Evolutionary conservation across 1,284 basidiomycete genomes (phyloP), one percentile per base, ranked within the genome.

Genomic region (Tilletia indica): DNA sequence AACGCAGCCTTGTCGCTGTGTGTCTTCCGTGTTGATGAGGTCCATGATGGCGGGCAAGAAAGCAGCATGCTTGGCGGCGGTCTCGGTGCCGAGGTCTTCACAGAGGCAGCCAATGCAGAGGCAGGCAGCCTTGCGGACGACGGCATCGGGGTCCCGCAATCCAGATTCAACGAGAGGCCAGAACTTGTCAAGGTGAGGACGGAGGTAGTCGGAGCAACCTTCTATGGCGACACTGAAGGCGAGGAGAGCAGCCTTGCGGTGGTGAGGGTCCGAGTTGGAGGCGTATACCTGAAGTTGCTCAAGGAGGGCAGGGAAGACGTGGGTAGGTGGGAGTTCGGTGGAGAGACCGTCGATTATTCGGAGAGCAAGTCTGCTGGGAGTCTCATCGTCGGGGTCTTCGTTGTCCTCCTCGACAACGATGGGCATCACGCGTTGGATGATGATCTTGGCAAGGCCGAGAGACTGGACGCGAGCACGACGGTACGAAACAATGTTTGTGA

Each of bases 171-270:
- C 91, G 74, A 97, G 88, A 1, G 95, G 94, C 97, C 97, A 99
- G 64, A 99, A 90, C 79, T 93, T 89, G 78, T 87, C 87, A 89
- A 99, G 93, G 81, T 95, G 89, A 5, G 96, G 94, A 45, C 93
- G 93, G 89, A 99, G 98, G 87, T 89, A 99, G 87, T 99, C 94
- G 85, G 93, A 94, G 87, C 96, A 98, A 34, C 97, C 97, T 85
- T 99, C 97, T 72, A 99, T 94, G 67, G 91, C 90, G 67, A 99
- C 93, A 79, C 96, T 97, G 72, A 99, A 91, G 4, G 96, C 92
- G 84, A 97, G 93, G 87, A 99, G 91, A 6, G 95, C 97, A 67
- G 93, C 93, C 77, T 97, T 95, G 74, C 97, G 92, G 80, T 87
- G 86, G 78, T 88, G 86, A 70, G 89, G 87, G 72, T 82, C 80